These are phyloP conservation scores for Cyphellophora europaea DNA, from an alignment of 2,329 filamentous ascomycete species.

Conservation along the genomic window DNA sequence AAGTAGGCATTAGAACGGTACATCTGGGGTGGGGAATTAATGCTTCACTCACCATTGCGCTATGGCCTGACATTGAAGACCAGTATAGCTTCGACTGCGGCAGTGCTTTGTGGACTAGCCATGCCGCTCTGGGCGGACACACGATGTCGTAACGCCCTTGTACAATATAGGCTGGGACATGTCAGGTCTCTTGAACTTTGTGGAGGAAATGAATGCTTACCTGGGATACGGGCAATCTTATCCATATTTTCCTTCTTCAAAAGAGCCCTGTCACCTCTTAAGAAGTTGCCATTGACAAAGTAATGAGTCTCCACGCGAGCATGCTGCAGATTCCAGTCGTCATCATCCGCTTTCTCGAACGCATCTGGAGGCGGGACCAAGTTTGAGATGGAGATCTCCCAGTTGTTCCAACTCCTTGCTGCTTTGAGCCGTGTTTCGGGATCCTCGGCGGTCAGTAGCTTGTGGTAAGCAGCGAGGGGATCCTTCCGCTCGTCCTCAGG, in stretches of 20 bases:
- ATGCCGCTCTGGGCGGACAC: constrained; percentile 34
- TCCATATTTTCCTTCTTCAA: constrained; percentile 24
- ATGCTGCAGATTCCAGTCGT: constrained; percentile 24
- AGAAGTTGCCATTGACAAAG: constrained; percentile 31
- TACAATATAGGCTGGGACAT: constrained; percentile 27
- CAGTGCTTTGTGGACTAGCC: constrained; percentile 32
- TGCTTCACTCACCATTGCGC: constrained; percentile 18
- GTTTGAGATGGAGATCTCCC: constrained; percentile 24
- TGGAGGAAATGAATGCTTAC: constrained; percentile 10
- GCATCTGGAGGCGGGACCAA: constrained; percentile 17
- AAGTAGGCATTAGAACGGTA: too few relatives aligned
- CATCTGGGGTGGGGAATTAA: too few relatives aligned
- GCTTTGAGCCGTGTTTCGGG: constrained; percentile 21
- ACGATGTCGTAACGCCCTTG: constrained; percentile 39
- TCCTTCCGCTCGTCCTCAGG: constrained; percentile 29
- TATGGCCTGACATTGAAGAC: constrained; percentile 22
- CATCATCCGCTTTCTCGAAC: constrained; percentile 22
- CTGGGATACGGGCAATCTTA: constrained; percentile 27
- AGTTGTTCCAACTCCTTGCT: constrained; percentile 27
- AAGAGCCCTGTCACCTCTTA: constrained; percentile 31
- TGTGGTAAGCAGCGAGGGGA: constrained; percentile 30
- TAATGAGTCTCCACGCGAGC: constrained; percentile 36
- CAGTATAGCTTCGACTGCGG: constrained; percentile 22
- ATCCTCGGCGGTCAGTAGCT: constrained; percentile 28
- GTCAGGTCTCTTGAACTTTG: constrained; percentile 19